Conservation (phyloP, 2,329 filamentous ascomycete species). For the Fusarium beomiforme region DNA sequence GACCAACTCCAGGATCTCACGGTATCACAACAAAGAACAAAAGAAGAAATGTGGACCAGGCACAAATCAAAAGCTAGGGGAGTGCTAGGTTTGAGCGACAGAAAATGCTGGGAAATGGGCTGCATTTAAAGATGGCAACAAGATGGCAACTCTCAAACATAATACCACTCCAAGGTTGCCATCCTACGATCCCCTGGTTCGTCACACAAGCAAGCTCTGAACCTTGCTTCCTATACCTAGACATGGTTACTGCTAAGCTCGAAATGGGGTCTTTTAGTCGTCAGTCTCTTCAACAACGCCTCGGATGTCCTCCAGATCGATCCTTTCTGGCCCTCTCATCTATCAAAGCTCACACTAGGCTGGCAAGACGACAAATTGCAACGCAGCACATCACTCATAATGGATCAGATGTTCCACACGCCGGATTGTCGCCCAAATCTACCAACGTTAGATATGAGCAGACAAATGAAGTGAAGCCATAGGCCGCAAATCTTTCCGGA, state of each 20-base stretch:
- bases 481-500: constrained; percentile 25
- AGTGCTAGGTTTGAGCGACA: constrained; percentile 3
- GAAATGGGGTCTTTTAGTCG: constrained; percentile 10
- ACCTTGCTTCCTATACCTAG: constrained; percentile 9
- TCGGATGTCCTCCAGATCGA: constrained; percentile 26
- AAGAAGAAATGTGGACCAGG: constrained; percentile 6
- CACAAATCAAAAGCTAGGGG: constrained; percentile 7
- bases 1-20: neutral
- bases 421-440: constrained; percentile 18
- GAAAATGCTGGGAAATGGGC: constrained; percentile 3
- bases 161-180: constrained; percentile 8
- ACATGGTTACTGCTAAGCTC: constrained; percentile 2
- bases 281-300: constrained; percentile 8
- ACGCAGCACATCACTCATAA: constrained; percentile 11
- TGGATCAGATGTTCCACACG: constrained; percentile 13
- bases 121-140: constrained; percentile 27
- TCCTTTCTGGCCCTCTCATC: constrained; percentile 24
- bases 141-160: constrained; percentile 15
- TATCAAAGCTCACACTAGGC: constrained; percentile 17
- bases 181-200: constrained; percentile 16
- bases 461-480: constrained; percentile 13
- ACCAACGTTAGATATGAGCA: constrained; percentile 12
- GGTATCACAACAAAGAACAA: neutral
- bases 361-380: constrained; percentile 14
- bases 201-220: constrained; percentile 21